Base-by-base conservation (phyloP, 208 protist genomes). In the Leishmania amazonensis region DNA sequence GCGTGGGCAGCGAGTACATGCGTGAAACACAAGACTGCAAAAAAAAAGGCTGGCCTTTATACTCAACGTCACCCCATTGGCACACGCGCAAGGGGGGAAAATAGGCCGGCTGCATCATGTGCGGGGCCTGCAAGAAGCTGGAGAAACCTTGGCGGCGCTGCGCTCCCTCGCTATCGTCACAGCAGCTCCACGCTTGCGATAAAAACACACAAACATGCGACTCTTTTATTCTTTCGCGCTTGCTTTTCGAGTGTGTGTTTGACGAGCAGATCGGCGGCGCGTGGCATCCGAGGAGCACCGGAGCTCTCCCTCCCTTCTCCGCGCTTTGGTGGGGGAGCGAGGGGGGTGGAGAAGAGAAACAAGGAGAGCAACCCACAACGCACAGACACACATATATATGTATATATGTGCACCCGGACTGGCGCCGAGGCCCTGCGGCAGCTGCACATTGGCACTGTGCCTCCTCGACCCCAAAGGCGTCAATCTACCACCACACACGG, bases 401-500 rank as follows among this genome's bases (percentile, higher is more conserved):
- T 40, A 40, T 24, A 13, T 5, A 7, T 38, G 64, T 6, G 38
- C 35, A 21, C 31, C 24, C 35, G 31, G 45, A 31, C 8, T 15
- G 40, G 28, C 70, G 8, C 45, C 28, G 45, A 53, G 45, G 21
- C 7, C 28, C 28, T 51, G 42, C 70, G 54, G 70, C 21, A 51
- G 7, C 3, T 31, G 17, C 47, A 17, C 24, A 17, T 31, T 72
- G 28, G 45, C 9, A 24, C 28, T 38, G 6, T 53, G 1, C 28
- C 45, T 38, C 70, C 19, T 2, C 28, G 5, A 54, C 3, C 4
- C 28, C 70, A 47, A 74, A 74, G 40, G n/a, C 70, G 42, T 83
- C 53, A 80, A 65, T 85, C 68, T 45, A 98, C 58, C 31, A 85
- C 65, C 13, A 93, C 88, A 81, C 95, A 98, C 13, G 91, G 95